Conservation (phyloP, 2,329 filamentous ascomycete species). For the Tolypocladium cylindrosporum region DNA sequence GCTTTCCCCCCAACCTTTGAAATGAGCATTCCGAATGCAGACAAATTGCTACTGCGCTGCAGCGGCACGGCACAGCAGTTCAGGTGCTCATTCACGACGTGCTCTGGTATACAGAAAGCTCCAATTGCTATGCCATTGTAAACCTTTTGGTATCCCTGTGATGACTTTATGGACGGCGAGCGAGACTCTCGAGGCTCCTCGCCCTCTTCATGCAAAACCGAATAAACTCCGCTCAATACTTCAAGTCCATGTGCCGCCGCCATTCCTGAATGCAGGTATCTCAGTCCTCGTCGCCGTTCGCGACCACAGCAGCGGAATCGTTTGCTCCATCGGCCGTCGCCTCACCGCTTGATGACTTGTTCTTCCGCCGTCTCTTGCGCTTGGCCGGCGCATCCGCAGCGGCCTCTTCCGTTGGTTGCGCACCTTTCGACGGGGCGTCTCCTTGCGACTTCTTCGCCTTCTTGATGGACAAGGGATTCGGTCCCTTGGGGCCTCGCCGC, state of each 20-base stretch:
- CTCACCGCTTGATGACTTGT: constrained; percentile 12
- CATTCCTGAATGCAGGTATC: not conserved
- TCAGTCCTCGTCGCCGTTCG: constrained; percentile 11
- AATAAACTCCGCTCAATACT: not conserved
- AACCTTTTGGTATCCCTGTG: not conserved
- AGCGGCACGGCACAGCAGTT: not conserved
- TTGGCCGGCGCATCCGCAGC: constrained; percentile 15
- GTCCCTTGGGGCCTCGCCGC: constrained; percentile 52
- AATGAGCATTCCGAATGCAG: not conserved
- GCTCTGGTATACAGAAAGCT: not conserved
- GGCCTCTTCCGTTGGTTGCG: constrained; percentile 9
- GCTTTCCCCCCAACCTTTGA: not conserved
- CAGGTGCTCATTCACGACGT: not conserved
- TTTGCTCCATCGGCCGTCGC: constrained; percentile 6
- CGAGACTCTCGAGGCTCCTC: not conserved
- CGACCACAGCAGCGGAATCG: constrained; percentile 2
- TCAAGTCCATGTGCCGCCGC: not conserved
- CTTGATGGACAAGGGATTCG: constrained; percentile 62
- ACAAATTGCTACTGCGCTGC: not conserved
- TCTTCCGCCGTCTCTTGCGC: constrained; percentile 21
- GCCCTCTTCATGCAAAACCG: not conserved
- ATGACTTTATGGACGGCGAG: not conserved
- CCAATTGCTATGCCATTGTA: not conserved
- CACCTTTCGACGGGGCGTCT: constrained; percentile 21
- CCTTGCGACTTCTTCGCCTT: constrained; percentile 48